Percentiles rank a stretch among this genome's conserved stretches.
Evolutionary conservation across 768 basidiomycete genomes (phyloP).

Genomic region (Tricholoma matsutake): DNA sequence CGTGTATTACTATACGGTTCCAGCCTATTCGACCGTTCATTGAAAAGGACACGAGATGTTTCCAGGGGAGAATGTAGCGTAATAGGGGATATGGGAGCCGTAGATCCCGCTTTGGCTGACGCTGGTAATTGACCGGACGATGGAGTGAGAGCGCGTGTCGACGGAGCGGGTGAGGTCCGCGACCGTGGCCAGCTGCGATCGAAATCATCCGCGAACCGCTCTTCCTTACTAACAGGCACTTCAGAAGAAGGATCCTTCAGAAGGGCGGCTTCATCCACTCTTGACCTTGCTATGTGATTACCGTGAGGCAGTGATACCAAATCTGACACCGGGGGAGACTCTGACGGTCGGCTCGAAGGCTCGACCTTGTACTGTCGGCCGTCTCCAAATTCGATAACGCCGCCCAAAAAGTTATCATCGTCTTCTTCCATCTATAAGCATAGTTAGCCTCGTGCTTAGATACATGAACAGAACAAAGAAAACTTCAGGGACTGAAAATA

Average conservation of each 20-base stretch:
- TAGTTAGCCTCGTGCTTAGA: slow-evolving; percentile 6
- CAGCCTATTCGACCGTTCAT: slow-evolving; percentile 86
- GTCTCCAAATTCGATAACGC: slow-evolving; percentile 94
- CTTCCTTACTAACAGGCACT: slow-evolving; percentile 73
- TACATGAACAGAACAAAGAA: slow-evolving; percentile 2
- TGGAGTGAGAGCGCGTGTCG: slow-evolving; percentile 39
- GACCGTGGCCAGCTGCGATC: slow-evolving; percentile 95
- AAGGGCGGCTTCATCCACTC: slow-evolving; percentile 17
- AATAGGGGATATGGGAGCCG: slow-evolving; percentile 33
- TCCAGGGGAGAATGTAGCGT: slow-evolving; percentile 50
- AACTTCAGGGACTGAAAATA: background rate
- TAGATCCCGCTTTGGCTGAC: slow-evolving; percentile 22
- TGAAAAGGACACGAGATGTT: slow-evolving; percentile 81
- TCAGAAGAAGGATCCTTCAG: slow-evolving; percentile 23
- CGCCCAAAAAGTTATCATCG: slow-evolving; percentile 84
- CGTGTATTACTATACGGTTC: slow-evolving; percentile 73
- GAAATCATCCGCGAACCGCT: slow-evolving; percentile 90
- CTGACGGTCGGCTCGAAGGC: slow-evolving; percentile 31
- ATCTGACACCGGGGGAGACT: slow-evolving; percentile 27
- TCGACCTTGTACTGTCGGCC: slow-evolving; percentile 88
- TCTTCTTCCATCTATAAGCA: slow-evolving; percentile 79
- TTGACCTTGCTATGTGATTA: slow-evolving; percentile 14
- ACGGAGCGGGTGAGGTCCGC: slow-evolving; percentile 43
- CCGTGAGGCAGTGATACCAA: slow-evolving; percentile 22
- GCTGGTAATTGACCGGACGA: slow-evolving; percentile 18